A percentile compares a stretch with the other conserved stretches of the same genome.
phyloP scores from a whole-genome alignment of 2,329 filamentous ascomycete species.

The Ceratocystis cubensis region DNA sequence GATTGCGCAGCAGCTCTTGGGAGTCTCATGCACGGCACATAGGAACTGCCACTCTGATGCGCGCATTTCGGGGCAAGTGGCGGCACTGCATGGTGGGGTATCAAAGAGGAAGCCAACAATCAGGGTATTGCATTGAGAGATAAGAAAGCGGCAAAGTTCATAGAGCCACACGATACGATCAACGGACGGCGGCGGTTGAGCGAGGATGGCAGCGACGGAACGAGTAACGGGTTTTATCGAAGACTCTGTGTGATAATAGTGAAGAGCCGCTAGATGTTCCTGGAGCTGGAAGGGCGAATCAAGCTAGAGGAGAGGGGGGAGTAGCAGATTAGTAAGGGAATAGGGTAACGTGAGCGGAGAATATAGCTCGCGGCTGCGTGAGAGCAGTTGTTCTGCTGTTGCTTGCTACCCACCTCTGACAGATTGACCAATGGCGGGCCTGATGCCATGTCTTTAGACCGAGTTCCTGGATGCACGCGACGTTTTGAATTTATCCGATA shows the following conservation, averaged over 20 bases:
- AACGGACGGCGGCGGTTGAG: constrained; percentile 66
- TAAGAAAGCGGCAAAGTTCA: constrained; percentile 91
- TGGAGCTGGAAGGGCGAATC: constrained; percentile 96
- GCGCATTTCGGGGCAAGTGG: constrained; percentile 94
- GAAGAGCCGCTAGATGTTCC: constrained; percentile 87
- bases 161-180: constrained; percentile 92
- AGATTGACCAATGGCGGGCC: constrained; percentile 81
- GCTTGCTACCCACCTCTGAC: constrained; percentile 48
- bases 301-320: constrained; percentile 44
- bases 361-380: too few species aligned
- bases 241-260: constrained; percentile 62
- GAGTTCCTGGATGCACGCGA: constrained; percentile 84
- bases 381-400: not conserved
- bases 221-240: constrained; percentile 61
- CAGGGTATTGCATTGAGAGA: constrained; percentile 83
- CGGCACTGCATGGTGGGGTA: constrained; percentile 71
- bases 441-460: constrained; percentile 80
- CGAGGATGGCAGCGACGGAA: constrained; percentile 60
- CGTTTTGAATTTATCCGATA: constrained; percentile 64
- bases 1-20: constrained; percentile 94
- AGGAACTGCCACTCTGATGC: constrained; percentile 98
- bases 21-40: constrained; percentile 91
- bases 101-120: constrained; percentile 91
- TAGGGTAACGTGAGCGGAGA: not conserved
- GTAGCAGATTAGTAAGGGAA: not conserved